These are phyloP conservation scores for Mycena citricolor DNA, from an alignment of 1,284 basidiomycete species.

Conservation along the genomic window DNA sequence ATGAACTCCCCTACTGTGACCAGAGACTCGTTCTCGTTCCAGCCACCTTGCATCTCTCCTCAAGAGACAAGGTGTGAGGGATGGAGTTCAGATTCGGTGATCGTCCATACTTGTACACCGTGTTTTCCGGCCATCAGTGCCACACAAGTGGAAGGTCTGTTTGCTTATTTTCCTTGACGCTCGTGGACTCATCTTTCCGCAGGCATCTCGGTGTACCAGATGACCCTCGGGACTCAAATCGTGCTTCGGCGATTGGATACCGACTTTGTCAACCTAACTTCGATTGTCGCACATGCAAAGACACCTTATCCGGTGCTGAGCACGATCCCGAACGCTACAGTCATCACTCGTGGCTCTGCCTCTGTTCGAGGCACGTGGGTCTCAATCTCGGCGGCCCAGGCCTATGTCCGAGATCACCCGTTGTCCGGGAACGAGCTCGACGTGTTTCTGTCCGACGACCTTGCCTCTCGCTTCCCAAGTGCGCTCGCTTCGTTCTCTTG, in stretches of 20 bases:
- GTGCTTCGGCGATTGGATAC: slow-evolving; percentile 70
- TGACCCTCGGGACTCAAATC: slow-evolving; percentile 49
- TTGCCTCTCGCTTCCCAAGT: slow-evolving; percentile 60
- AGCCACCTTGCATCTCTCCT: slow-evolving; percentile 38
- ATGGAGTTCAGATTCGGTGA: slow-evolving; percentile 34
- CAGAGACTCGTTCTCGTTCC: slow-evolving; percentile 27
- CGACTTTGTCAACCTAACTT: slow-evolving; percentile 68
- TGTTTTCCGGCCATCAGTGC: slow-evolving; percentile 60
- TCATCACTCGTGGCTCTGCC: slow-evolving; percentile 48
- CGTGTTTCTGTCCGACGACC: slow-evolving; percentile 56
- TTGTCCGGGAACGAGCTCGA: slow-evolving; percentile 38
- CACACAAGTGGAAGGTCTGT: slow-evolving; percentile 65
- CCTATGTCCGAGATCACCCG: slow-evolving; percentile 45
- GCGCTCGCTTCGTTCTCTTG: slow-evolving; percentile 55
- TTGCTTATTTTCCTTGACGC: slow-evolving; percentile 13
- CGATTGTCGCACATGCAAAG: slow-evolving; percentile 48
- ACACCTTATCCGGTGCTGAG: slow-evolving; percentile 36
- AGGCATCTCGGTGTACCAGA: slow-evolving; percentile 74
- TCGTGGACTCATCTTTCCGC: slow-evolving; percentile 10
- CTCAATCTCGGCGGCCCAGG: slow-evolving; percentile 55
- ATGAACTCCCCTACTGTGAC: slow-evolving; percentile 34
- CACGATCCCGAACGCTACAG: slow-evolving; percentile 42
- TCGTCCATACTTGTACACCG: slow-evolving; percentile 60
- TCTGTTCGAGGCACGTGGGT: slow-evolving; percentile 64
- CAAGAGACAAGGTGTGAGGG: slow-evolving; percentile 35